Conservation (phyloP, 2,329 filamentous ascomycete genomes). For the Neonectria faginata region DNA sequence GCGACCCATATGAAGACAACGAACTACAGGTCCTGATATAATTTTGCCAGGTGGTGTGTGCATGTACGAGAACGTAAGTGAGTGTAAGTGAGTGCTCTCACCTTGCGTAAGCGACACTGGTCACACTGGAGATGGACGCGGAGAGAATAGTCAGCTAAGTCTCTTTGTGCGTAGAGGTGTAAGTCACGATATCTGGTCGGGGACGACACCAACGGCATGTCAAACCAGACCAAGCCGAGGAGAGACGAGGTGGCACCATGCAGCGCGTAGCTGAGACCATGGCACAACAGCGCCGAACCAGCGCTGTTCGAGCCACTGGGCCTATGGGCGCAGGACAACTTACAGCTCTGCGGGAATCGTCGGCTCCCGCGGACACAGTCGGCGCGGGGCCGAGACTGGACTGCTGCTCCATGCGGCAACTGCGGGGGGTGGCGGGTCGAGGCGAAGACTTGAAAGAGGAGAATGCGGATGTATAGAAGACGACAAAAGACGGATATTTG, state of each 20-base stretch:
- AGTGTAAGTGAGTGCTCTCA: slow-evolving; percentile 41
- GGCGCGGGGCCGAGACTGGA: slow-evolving; percentile 28
- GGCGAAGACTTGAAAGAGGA: background rate
- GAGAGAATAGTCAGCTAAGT: background rate
- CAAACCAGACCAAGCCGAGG: slow-evolving; percentile 3
- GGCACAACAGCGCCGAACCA: slow-evolving; percentile 17
- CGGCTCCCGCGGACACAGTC: slow-evolving; percentile 49
- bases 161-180: background rate
- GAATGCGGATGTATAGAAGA: background rate
- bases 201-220: background rate
- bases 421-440: background rate
- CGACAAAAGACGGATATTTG: background rate
- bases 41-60: background rate
- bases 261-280: background rate
- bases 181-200: slow-evolving; percentile 9
- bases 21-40: slow-evolving; percentile 12
- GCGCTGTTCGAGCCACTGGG: background rate
- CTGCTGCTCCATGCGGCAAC: slow-evolving; percentile 35
- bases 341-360: slow-evolving; percentile 54
- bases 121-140: slow-evolving; percentile 53
- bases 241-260: background rate
- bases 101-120: slow-evolving; percentile 58
- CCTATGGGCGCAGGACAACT: slow-evolving; percentile 36
- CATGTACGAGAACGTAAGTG: background rate
- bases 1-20: slow-evolving; percentile 6